Evolutionary conservation across 495 filamentous ascomycete species (phyloP), one percentile per base, ranked within the genome.

Genomic region (Evansstolkia leycettana): DNA sequence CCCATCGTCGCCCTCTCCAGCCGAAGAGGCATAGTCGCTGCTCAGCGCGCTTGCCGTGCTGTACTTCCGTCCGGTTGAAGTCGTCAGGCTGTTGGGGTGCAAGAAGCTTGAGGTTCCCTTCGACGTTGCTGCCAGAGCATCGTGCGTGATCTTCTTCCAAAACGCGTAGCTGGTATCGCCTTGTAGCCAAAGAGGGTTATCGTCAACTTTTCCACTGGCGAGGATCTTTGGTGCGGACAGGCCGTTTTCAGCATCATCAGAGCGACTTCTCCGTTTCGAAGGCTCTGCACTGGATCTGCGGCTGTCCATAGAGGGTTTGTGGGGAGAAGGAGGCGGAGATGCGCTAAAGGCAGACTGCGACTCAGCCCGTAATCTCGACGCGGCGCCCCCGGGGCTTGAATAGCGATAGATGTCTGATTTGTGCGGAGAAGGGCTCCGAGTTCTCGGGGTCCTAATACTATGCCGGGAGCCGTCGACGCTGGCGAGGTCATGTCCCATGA

Each of bases 361-460:
- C 14, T 57, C 49, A 13, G 46, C 48, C 6, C 40, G 35, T 12
- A 28, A 20, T 28, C 27, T 7, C n/a, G 34, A 10, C 31, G 43
- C 17, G 37, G 40, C 36, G 28, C 44, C 37, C 10, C 41, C 39
- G 4, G 51, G 54, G 26, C 47, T 52, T n/a, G 55, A 52, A 25
- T 54, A 50, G 14, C 45, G 49, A 4, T 50, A 55, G 1, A 41
- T 10, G 18, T 53, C 48, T 7, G 65, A 64, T 47, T 75, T 76
- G 31, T 72, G 65, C 10, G 77, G 76, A 10, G 76, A 80, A 15
- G 60, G 56, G 37, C 66, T 78, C 26, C 77, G 69, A 16, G 56
- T 58, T 26, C 53, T 43, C 1, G 55, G 69, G 14, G 57, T 58
- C 27, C 53, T 42, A 0, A 53, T 51, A 7, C 55, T 56, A 11